A percentile compares a stretch with the other conserved stretches of the same genome.
Evolutionary conservation across 495 filamentous ascomycete genomes (phyloP).

Genomic region (Trichodelitschia bisporula): DNA sequence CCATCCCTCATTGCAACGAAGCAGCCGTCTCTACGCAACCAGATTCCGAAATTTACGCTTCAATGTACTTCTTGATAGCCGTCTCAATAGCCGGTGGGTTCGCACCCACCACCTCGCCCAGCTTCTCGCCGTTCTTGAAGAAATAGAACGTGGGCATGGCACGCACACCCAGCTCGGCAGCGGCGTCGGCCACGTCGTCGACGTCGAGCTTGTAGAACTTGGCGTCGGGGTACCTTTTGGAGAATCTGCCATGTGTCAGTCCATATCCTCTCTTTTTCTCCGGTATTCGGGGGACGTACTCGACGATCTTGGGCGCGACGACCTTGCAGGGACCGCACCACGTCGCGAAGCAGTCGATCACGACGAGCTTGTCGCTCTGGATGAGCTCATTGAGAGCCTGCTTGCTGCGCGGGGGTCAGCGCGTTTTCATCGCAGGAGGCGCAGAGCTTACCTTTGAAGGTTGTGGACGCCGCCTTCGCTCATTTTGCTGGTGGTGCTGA

Average conservation of each 20-base stretch:
- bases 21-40: too few species aligned
- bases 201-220: constrained; percentile 88
- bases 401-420: constrained; percentile 21
- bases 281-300: constrained; percentile 21
- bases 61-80: constrained; percentile 28
- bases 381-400: constrained; percentile 35
- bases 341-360: constrained; percentile 68
- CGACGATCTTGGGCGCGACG: constrained; percentile 49
- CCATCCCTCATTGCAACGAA: too few species aligned
- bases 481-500: too few species aligned
- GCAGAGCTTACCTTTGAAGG: constrained; percentile 19
- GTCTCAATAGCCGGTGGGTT: constrained; percentile 38
- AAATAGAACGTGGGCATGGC: constrained; percentile 90
- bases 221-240: constrained; percentile 26
- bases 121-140: constrained; percentile 53
- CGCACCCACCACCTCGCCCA: constrained; percentile 55
- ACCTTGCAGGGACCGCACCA: constrained; percentile 96
- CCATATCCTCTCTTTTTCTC: too few species aligned
- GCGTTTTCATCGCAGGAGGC: constrained; percentile 3
- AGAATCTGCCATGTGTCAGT: constrained; percentile 29
- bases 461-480: constrained; percentile 31
- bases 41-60: too few species aligned
- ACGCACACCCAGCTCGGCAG: constrained; percentile 56
- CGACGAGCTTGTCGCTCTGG: constrained; percentile 28
- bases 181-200: constrained; percentile 52